Evolutionary conservation across 1,139 yeast species (phyloP).

Genomic region (Taphrina populina): DNA sequence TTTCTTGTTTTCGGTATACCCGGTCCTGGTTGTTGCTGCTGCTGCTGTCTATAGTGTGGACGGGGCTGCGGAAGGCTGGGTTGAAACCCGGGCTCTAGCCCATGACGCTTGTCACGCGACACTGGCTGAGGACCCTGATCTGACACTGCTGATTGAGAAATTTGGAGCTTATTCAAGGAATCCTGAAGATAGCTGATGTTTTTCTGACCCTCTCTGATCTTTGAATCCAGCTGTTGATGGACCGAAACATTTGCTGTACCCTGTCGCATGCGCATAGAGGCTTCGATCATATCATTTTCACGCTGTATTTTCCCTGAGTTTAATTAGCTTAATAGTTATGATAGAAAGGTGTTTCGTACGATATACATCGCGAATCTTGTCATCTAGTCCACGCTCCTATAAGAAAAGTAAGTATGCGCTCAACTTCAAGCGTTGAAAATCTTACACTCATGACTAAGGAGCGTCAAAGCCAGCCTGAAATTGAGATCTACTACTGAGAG

Average conservation of each 20-base stretch:
- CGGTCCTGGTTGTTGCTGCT: conserved; percentile 15
- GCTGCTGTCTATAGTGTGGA: conserved; percentile 24
- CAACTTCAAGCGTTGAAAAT: not conserved
- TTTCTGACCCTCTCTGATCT: conserved; percentile 84
- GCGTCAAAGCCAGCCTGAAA: no score
- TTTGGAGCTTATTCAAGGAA: conserved; percentile 63
- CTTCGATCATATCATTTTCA: conserved; percentile 81
- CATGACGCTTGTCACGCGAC: not conserved
- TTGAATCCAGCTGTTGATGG: conserved; percentile 85
- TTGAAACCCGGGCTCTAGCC: conserved; percentile 10
- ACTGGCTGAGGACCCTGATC: conserved; percentile 11
- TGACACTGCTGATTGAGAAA: conserved; percentile 11
- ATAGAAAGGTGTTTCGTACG: no score
- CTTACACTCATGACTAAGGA: conserved; percentile 6
- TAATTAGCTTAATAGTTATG: not conserved
- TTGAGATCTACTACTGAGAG: no score
- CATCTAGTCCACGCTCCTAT: conserved; percentile 20
- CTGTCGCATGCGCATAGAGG: conserved; percentile 76
- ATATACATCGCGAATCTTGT: conserved; percentile 20
- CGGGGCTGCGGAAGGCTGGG: conserved; percentile 32
- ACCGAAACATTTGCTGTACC: conserved; percentile 76
- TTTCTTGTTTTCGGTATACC: conserved; percentile 32
- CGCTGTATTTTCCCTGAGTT: conserved; percentile 27
- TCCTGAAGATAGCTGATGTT: conserved; percentile 85
- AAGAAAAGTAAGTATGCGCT: not conserved